A percentile compares a stretch with the other conserved stretches of the same genome.
These are phyloP conservation scores for Nicotiana obtusifolia DNA, from an alignment of 257 asterid genomes.

Conservation along the genomic window DNA sequence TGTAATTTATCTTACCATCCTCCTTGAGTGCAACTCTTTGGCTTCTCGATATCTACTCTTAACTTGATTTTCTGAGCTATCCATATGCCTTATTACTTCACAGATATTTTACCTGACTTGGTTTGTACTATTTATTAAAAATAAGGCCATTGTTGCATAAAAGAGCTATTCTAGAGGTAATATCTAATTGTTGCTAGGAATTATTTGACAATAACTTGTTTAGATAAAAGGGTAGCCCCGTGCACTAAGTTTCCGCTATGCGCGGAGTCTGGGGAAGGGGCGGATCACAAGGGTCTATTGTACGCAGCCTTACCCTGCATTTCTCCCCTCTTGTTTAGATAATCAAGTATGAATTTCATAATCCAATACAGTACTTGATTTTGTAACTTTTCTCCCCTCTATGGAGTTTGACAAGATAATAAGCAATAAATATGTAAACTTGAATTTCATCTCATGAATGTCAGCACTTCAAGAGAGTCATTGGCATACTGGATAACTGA, in stretches of 20 bases:
- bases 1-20: conserved; percentile 6
- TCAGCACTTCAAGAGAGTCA: neutral
- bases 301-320: too few relatives aligned
- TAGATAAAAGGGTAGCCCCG: neutral
- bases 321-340: neutral
- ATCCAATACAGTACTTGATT: neutral
- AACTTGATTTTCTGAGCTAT: neutral
- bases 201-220: neutral
- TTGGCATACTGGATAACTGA: neutral
- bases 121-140: neutral
- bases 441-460: neutral
- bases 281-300: too few relatives aligned
- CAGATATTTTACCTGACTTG: neutral
- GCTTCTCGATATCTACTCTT: neutral
- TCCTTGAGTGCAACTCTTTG: neutral
- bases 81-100: neutral
- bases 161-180: neutral
- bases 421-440: neutral
- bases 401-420: neutral
- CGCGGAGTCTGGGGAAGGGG: too few relatives aligned
- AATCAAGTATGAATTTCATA: neutral
- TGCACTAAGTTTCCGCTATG: too few relatives aligned
- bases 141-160: neutral
- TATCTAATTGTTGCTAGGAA: neutral
- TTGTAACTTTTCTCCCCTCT: neutral